These are phyloP conservation scores for Westerdykella aurantiaca DNA, from an alignment of 2,329 filamentous ascomycete species.

Conservation along the genomic window DNA sequence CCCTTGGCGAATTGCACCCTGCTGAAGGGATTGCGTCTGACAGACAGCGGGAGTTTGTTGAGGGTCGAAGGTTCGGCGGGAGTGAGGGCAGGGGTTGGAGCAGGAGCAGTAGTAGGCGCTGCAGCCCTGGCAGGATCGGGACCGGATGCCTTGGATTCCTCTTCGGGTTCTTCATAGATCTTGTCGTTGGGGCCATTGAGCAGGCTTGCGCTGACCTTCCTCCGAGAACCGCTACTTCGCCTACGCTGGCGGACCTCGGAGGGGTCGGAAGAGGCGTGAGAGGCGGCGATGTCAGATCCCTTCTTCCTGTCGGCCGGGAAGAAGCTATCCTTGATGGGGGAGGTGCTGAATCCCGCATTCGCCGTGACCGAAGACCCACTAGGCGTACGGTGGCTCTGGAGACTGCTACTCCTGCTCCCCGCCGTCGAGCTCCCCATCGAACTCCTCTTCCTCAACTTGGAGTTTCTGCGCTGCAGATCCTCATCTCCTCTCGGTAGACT, in stretches of 20 bases:
- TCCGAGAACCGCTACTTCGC: conserved; percentile 60
- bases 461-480: conserved; percentile 29
- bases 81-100: conserved; percentile 20
- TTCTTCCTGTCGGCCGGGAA: conserved; percentile 8
- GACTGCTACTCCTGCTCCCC: conserved; percentile 33
- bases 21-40: conserved; percentile 62
- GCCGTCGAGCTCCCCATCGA: conserved; percentile 30
- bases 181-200: conserved; percentile 67
- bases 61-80: conserved; percentile 25
- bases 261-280: conserved; percentile 26
- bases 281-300: conserved; percentile 30
- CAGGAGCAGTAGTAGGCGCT: conserved; percentile 21
- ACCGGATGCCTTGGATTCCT: conserved; percentile 21
- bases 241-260: conserved; percentile 37
- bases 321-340: conserved; percentile 19
- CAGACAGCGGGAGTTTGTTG: conserved; percentile 41
- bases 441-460: conserved; percentile 31
- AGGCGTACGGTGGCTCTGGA: conserved; percentile 32
- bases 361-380: conserved; percentile 24
- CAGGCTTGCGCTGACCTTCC: conserved; percentile 64
- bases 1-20: conserved; percentile 53
- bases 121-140: conserved; percentile 14
- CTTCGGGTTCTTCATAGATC: conserved; percentile 83
- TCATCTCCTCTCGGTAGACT: conserved; percentile 32
- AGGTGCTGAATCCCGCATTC: conserved; percentile 13